Evolutionary conservation across 768 basidiomycete genomes (phyloP).

Genomic region (Melanogaster broomeanus): DNA sequence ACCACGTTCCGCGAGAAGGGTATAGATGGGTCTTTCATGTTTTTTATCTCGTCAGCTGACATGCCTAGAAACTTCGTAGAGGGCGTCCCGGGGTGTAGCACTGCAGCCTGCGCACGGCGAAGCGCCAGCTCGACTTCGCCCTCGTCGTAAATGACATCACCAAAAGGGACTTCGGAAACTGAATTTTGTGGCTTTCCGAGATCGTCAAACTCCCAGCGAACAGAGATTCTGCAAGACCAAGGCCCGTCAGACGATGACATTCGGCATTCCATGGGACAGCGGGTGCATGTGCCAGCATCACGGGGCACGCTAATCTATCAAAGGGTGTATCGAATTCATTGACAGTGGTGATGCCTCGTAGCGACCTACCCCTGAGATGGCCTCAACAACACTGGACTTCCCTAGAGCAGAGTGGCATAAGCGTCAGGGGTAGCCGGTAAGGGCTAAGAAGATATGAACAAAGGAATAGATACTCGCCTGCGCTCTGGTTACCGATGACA

Average conservation of each 20-base stretch:
- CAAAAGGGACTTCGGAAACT: conserved; percentile 40
- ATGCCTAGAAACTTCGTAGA: conserved; percentile 22
- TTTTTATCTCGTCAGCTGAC: conserved; percentile 5
- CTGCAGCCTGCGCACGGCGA: conserved; percentile 60
- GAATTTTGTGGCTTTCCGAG: conserved; percentile 27
- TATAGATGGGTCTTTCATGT: conserved; percentile 10
- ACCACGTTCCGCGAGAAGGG: conserved; percentile 44
- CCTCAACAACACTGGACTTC: conserved; percentile 50
- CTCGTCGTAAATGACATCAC: conserved; percentile 41
- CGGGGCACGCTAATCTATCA: conserved; percentile 43
- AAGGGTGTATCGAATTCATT: background rate
- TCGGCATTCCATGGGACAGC: conserved; percentile 42
- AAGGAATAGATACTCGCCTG: conserved; percentile 29
- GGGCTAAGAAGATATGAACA: conserved; percentile 5
- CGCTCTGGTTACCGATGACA: conserved; percentile 55
- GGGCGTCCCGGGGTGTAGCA: conserved; percentile 46
- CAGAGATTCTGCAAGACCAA: conserved; percentile 42
- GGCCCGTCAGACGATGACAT: conserved; percentile 22
- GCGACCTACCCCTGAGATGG: conserved; percentile 44
- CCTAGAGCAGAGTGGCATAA: conserved; percentile 15
- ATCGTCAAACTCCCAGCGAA: conserved; percentile 42
- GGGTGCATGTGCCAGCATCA: conserved; percentile 48
- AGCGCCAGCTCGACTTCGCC: conserved; percentile 51
- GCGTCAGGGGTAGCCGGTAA: too few species aligned
- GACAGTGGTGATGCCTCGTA: background rate